Percentiles rank a stretch among this genome's conserved stretches.
Conservation (phyloP, 805 yeast genomes). For the Saccharomycopsis fermentans region DNA sequence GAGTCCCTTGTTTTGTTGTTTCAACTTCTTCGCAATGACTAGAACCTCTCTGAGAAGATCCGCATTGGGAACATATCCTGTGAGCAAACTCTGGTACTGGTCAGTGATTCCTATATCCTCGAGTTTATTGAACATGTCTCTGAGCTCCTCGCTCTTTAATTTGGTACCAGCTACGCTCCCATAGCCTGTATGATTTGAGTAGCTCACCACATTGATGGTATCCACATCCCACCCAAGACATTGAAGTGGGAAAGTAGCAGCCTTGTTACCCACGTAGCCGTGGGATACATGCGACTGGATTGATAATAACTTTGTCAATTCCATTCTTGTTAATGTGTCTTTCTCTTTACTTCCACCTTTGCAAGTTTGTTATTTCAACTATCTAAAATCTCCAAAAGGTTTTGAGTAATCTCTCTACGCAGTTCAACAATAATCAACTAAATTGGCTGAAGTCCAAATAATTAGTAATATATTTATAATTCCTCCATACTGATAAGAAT, state of each 20-base stretch:
- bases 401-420: background rate
- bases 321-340: background rate
- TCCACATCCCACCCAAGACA: conserved; percentile 89
- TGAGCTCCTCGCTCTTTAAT: conserved; percentile 32
- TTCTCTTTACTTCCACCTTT: background rate
- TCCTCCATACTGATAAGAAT: too few species aligned
- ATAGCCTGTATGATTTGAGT: conserved; percentile 90
- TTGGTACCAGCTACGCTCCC: conserved; percentile 42
- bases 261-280: conserved; percentile 91
- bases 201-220: conserved; percentile 75
- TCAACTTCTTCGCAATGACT: conserved; percentile 30
- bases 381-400: background rate
- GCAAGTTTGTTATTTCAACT: background rate
- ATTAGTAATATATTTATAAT: too few species aligned
- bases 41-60: conserved; percentile 31
- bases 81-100: conserved; percentile 44
- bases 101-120: conserved; percentile 22
- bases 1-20: conserved; percentile 26
- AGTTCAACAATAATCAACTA: too few species aligned
- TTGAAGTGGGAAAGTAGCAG: conserved; percentile 85
- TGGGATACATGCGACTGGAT: conserved; percentile 90
- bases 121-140: conserved; percentile 32
- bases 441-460: too few species aligned
- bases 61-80: conserved; percentile 62
- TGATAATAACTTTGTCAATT: conserved; percentile 28